Evolutionary conservation across 2,329 filamentous ascomycete species (phyloP), one percentile per base, ranked within the genome.

Genomic region (Endocalyx cinctus): DNA sequence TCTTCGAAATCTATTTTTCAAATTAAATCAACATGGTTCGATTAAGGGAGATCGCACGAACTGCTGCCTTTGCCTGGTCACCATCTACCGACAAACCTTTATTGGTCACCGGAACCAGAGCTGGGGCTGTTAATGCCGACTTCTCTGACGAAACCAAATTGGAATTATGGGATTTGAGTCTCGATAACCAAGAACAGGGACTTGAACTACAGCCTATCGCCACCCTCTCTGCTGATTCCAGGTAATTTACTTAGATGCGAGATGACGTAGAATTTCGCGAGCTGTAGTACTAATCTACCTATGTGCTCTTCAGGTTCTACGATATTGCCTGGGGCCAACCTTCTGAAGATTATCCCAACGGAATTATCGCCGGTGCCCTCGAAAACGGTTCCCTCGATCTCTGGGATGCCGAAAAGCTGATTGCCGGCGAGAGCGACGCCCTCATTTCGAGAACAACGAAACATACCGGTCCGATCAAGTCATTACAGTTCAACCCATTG

Each of bases 141-240:
- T 98, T 98, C 66, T 97, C 92, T 17, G 92, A 92, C 62, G 89
- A 97, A 61, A 96, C 88, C 45, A 90, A 90, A 67, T 70, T 98
- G 37, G 92, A 98, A 69, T 73, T 98, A 41, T 98, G 92, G 92
- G 87, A 97, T 64, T 72, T 98, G 47, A 82, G 79, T 55, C 72
- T 97, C 47, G 87, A 94, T 60, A 79, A 80, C 60, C 66, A 78
- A 42, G 74, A 84, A 41, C 80, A 85, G 54, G 81, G 80, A 35
- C 71, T 87, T 34, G 92, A 97, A 67, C 79, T 96, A 36, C 82
- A 89, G 60, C 88, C 92, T 41, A 69, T 88, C 54, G 84, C 80
- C 43, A 90, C 82, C 63, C 79, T 97, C 55, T 80, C 72, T 59
- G 88, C 87, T 31, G 92, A 97, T 54, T 88, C 90, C 38, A 92